Evolutionary conservation across 73 alveolate genomes (phyloP), one percentile per base, ranked within the genome.

Genomic region (Effrenium voratum): DNA sequence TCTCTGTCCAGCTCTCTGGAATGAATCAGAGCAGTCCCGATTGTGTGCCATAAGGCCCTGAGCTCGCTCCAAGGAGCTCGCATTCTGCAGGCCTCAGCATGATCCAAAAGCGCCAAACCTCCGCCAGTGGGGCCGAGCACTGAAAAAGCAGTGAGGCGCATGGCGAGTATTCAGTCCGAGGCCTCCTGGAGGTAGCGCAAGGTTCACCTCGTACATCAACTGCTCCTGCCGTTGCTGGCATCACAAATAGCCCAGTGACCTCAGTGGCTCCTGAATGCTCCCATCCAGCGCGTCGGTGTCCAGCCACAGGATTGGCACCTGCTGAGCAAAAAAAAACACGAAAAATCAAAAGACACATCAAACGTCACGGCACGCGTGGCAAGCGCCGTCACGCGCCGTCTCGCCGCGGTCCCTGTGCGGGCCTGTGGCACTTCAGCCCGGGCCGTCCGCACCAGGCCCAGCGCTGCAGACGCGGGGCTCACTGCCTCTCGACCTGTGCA

Each of bases 271-370:
- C 92, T 82, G 92, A 82, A 82, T 82, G 46, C 34, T 82, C 50
- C 92, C 92, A 47, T 82, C 92, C 36, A 49, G 75, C 22, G 97
- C 97, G 50, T 90, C 97, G 47, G 88, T 90, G 45, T 90, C 97
- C n/a, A 90, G 97, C 97, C 97, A 90, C n/a, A 90, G 97, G 75
- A 90, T 68, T 13, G 97, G 97, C 43, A 90, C 57, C 97, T 88
- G 83, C 8, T 46, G 36, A n/a, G 24, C 49, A 70, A 3, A 2
- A 8, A 19, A 55, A 55, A 55, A 22, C 22, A 12, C 68, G 30
- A 55, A 22, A 57, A 30, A 57, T 22, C 3, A 22, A 57, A 22
- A 30, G 28, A 30, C 28, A 22, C n/a, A 57, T 57, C 28, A 22
- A 22, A 30, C 72, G 3, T 0, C 28, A 22, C n/a, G 16, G 40